Evolutionary conservation across 371 early-diverging fungal species (phyloP).

Genomic region (Capillidium rhysosporum): DNA sequence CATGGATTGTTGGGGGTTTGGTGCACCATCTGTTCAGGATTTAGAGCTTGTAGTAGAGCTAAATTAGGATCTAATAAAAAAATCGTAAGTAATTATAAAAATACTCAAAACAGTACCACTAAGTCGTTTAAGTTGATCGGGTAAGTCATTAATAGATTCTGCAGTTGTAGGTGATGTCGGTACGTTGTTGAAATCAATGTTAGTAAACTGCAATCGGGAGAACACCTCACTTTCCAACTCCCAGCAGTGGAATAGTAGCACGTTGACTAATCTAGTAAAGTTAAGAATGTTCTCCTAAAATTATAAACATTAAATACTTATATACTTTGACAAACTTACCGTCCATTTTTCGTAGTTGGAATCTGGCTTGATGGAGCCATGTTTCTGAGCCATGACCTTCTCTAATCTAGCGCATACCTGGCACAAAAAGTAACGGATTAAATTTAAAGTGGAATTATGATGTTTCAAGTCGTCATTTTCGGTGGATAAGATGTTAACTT

Average conservation of each 20-base stretch:
- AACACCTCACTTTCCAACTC: conserved; percentile 8
- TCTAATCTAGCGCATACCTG: background rate
- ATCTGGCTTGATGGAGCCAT: too few species aligned
- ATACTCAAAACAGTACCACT: too few species aligned
- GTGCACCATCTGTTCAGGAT: conserved; percentile 10
- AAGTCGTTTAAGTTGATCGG: too few species aligned
- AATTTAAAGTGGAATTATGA: background rate
- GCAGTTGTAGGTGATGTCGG: too few species aligned
- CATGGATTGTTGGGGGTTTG: conserved; percentile 14
- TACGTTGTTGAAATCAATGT: too few species aligned
- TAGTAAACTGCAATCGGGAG: background rate
- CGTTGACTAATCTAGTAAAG: conserved; percentile 3
- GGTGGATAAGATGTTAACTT: background rate
- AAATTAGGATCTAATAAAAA: conserved; percentile 5
- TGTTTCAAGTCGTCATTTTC: background rate
- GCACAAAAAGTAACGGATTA: background rate
- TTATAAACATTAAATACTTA: too few species aligned
- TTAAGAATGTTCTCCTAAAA: conserved; percentile 8
- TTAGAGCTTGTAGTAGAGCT: background rate
- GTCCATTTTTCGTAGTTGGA: too few species aligned
- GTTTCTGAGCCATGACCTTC: background rate
- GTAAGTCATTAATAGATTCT: too few species aligned
- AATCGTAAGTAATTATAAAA: too few species aligned
- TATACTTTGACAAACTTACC: background rate
- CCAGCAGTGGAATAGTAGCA: conserved; percentile 8